Evolutionary conservation across 176 grass and related monocot genomes (phyloP).

Genomic region (Zizania latifolia): DNA sequence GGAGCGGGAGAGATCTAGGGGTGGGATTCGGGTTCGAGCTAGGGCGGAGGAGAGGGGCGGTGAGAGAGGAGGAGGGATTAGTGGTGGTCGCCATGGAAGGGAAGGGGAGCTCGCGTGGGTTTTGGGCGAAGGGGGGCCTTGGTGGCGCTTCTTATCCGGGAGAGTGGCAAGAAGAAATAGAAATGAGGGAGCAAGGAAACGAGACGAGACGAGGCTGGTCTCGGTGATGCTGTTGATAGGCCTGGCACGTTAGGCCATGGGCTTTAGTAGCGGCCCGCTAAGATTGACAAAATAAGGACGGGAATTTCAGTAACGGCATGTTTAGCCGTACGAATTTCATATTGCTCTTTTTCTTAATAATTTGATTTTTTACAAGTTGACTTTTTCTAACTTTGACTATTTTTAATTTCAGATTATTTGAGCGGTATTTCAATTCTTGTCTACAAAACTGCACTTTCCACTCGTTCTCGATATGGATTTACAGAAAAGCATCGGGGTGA

Average conservation of each 20-base stretch:
- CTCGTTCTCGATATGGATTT: background rate
- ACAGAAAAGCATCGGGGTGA: background rate
- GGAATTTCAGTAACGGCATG: too few species aligned
- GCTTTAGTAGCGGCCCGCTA: background rate
- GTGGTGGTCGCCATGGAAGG: constrained; percentile 46
- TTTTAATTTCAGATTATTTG: background rate
- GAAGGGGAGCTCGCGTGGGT: constrained; percentile 24
- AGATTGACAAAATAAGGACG: too few species aligned
- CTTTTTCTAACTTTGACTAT: too few species aligned
- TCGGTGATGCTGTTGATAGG: background rate
- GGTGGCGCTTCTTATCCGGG: constrained; percentile 41
- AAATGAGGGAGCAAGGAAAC: background rate
- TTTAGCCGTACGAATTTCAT: too few species aligned
- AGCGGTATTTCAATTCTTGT: background rate
- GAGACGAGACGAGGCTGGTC: background rate
- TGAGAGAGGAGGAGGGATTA: constrained; percentile 45
- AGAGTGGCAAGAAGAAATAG: background rate
- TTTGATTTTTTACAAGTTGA: too few species aligned
- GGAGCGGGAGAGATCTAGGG: constrained; percentile 21
- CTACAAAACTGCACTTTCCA: background rate
- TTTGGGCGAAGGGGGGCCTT: constrained; percentile 39
- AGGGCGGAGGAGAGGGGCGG: constrained; percentile 24
- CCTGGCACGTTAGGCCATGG: background rate
- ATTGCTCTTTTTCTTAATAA: too few species aligned
- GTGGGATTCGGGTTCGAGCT: constrained; percentile 17